Base-by-base conservation (phyloP, 257 asterid species). In the Galeopsis tetrahit region DNA sequence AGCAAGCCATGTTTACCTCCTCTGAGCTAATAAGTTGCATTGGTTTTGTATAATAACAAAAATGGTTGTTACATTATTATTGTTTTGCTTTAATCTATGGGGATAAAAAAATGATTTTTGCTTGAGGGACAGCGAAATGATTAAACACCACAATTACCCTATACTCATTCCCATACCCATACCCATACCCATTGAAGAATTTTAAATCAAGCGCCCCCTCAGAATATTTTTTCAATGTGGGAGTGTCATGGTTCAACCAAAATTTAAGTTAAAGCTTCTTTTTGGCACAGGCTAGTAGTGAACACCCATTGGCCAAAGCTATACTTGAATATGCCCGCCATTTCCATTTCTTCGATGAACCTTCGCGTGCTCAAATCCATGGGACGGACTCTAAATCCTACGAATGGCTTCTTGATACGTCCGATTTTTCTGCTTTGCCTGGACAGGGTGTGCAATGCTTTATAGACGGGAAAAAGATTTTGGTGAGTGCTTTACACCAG, bases 291-390 rank as follows among this genome's bases (percentile, higher is more conserved):
- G 97, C 91, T 76, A 79, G 96, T 82, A 95, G 99, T 31, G 99
- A 95, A 77, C 98, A 95, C 75, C 99, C 99, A 40, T 79, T 95
- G 92, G 98, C 86, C 33, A 90, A 84, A 75, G 97, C 99, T 57
- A 86, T 95, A 71, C 66, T 95, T 77, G 99, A 90, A 66, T 92
- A 92, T 73, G 89, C 96, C 31, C 93, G 95, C 51, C 99, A 95
- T 84, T 95, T 95, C 84, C 98, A 92, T 85, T 92, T 88, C 85
- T 90, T 95, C 32, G 98, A 90, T 17, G 90, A 79, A 40, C 82
- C 87, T 64, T 75, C 84, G 39, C 69, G 77, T 67, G 72, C 78
- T 68, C 85, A 84, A 74, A 78, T 51, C 75, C 78, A 67, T 44
- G 82, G 80, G 63, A 66, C 31, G 42, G 79, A 82, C 51, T 64